phyloP scores from a whole-genome alignment of 163 green algal species.

The Scenedesmus sp. region DNA sequence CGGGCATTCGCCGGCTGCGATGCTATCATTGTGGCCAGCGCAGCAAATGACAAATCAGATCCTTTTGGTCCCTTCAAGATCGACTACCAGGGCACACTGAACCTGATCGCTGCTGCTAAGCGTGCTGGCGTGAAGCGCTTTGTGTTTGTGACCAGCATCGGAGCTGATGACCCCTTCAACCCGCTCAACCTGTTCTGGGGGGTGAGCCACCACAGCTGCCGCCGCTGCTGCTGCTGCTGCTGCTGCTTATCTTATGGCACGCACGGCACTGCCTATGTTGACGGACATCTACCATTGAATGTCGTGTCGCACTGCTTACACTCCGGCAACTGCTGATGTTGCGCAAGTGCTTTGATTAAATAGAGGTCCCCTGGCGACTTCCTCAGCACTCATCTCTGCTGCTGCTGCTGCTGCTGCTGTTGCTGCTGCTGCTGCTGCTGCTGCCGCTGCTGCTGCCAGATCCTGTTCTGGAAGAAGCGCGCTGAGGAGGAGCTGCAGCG shows the following conservation, averaged over 20 bases:
- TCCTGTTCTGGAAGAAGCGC: constrained; percentile 88
- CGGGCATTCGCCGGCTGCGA: constrained; percentile 66
- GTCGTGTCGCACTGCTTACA: background rate
- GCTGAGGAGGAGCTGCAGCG: constrained; percentile 87
- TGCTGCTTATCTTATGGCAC: background rate
- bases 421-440: background rate
- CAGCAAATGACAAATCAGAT: constrained; percentile 68
- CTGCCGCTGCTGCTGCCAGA: constrained; percentile 27
- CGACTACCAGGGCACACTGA: constrained; percentile 75
- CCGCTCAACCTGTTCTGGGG: constrained; percentile 90
- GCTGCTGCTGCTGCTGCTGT: background rate
- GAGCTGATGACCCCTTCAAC: constrained; percentile 83
- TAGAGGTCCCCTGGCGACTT: no score
- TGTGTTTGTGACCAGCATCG: constrained; percentile 74
- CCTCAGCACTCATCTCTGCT: no score
- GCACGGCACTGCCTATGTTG: background rate
- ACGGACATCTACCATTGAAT: no score
- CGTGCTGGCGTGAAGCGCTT: constrained; percentile 69
- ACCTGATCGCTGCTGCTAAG: constrained; percentile 82
- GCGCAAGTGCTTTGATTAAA: no score
- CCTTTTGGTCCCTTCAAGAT: constrained; percentile 85
- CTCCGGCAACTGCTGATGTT: no score
- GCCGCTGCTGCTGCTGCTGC: background rate
- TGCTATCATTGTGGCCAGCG: constrained; percentile 78
- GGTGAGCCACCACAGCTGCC: constrained; percentile 43